These are phyloP conservation scores for Globisporangium orthogonon DNA, from an alignment of 352 stramenopile genomes.

Conservation along the genomic window DNA sequence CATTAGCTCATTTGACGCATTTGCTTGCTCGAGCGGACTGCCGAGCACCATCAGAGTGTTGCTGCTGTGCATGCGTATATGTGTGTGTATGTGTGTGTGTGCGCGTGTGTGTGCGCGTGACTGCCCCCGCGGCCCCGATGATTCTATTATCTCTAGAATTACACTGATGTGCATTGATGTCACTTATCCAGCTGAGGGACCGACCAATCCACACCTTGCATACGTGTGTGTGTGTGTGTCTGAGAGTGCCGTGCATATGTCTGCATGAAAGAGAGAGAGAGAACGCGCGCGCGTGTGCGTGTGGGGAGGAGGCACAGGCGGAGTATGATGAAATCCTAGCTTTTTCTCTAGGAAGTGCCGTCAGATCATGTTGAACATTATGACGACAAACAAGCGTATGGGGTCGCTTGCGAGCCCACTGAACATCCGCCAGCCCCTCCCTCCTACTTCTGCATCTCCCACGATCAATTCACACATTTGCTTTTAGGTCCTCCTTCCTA, in stretches of 20 bases:
- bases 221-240: neutral
- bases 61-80: neutral
- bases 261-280: neutral
- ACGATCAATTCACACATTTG: neutral
- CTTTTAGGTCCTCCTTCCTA: neutral
- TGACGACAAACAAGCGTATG: slow-evolving; percentile 51
- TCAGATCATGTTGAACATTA: slow-evolving; percentile 75
- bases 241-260: neutral
- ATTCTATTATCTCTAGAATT: slow-evolving; percentile 14
- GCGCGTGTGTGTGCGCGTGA: neutral
- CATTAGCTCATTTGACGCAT: too few species aligned
- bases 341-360: slow-evolving; percentile 70
- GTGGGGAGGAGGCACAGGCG: neutral
- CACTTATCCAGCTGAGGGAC: slow-evolving; percentile 8
- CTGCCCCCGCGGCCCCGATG: slow-evolving; percentile 2
- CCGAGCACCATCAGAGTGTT: too few species aligned
- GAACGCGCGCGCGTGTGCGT: neutral
- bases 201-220: neutral
- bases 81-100: neutral
- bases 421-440: slow-evolving; percentile 17
- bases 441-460: neutral
- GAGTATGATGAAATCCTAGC: slow-evolving; percentile 19
- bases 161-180: slow-evolving; percentile 10
- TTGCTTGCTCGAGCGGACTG: too few species aligned
- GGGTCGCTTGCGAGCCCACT: slow-evolving; percentile 28